Conservation (phyloP, 306 rosid genomes). For the Cajanus cajan region DNA sequence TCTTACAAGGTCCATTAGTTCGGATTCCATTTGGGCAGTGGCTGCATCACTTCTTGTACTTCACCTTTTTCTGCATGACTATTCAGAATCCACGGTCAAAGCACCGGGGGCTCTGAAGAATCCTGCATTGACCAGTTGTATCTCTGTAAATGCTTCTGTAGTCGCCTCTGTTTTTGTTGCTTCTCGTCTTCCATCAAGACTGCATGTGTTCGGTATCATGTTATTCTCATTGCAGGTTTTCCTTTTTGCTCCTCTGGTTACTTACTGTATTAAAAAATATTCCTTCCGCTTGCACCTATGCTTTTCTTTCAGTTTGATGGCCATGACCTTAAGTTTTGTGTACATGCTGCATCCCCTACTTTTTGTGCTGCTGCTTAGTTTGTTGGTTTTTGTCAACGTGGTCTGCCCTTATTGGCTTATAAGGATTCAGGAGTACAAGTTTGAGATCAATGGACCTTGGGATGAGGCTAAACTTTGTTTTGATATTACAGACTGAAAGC, state of each 20-base stretch:
- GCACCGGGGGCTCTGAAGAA: conserved; percentile 58
- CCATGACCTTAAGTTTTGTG: conserved; percentile 56
- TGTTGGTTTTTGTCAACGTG: conserved; percentile 70
- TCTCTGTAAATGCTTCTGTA: conserved; percentile 85
- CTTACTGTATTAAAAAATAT: conserved; percentile 72
- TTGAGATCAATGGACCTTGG: conserved; percentile 96
- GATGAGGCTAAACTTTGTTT: conserved; percentile 97
- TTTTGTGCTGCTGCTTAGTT: conserved; percentile 57
- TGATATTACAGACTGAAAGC: conserved; percentile 71
- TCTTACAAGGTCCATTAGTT: conserved; percentile 88
- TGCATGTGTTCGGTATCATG: conserved; percentile 83
- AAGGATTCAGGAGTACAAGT: conserved; percentile 81
- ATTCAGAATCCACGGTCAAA: conserved; percentile 78
- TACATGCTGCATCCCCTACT: conserved; percentile 57
- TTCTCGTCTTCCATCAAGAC: conserved; percentile 81
- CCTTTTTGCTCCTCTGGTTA: conserved; percentile 87
- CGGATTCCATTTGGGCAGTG: conserved; percentile 87
- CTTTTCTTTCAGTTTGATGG: conserved; percentile 68
- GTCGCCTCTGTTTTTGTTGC: conserved; percentile 89
- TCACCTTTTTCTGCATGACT: conserved; percentile 88
- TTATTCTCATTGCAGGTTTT: conserved; percentile 83
- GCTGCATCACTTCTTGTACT: conserved; percentile 67
- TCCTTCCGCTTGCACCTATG: conserved; percentile 66
- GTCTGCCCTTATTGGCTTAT: conserved; percentile 93
- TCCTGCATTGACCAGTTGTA: conserved; percentile 75